These are phyloP conservation scores for Calonectria naviculata DNA, from an alignment of 2,329 filamentous ascomycete genomes.

Conservation along the genomic window DNA sequence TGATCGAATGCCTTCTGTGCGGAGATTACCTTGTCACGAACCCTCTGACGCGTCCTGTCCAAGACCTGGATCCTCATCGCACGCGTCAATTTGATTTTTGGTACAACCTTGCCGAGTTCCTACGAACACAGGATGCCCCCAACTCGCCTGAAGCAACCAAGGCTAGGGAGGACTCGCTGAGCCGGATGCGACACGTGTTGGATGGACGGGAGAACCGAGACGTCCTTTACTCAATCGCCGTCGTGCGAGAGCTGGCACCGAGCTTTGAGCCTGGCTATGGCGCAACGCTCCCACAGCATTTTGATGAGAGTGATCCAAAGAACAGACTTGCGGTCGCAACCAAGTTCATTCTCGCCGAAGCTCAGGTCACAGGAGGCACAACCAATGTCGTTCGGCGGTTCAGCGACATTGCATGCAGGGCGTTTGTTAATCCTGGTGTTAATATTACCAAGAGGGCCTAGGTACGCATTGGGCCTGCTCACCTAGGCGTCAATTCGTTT, in stretches of 20 bases:
- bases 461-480: background rate
- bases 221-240: constrained; percentile 88
- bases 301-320: constrained; percentile 74
- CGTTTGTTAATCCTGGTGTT: constrained; percentile 65
- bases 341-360: constrained; percentile 75
- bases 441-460: constrained; percentile 52
- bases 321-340: constrained; percentile 76
- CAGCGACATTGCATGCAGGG: constrained; percentile 72
- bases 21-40: constrained; percentile 73
- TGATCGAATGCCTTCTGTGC: constrained; percentile 81
- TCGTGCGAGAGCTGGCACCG: constrained; percentile 79
- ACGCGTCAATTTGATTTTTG: constrained; percentile 82
- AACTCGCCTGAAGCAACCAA: constrained; percentile 54
- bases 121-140: constrained; percentile 69
- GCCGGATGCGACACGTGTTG: constrained; percentile 75
- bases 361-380: constrained; percentile 72
- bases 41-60: constrained; percentile 62
- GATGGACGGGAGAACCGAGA: constrained; percentile 89
- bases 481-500: background rate
- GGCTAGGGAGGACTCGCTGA: constrained; percentile 73
- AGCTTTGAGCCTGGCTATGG: constrained; percentile 70
- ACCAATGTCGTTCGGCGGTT: constrained; percentile 79
- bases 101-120: constrained; percentile 77
- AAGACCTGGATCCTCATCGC: constrained; percentile 63
- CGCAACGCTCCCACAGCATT: constrained; percentile 65